Evolutionary conservation across 2,329 filamentous ascomycete genomes (phyloP).

Genomic region (Dactylellina leptospora): DNA sequence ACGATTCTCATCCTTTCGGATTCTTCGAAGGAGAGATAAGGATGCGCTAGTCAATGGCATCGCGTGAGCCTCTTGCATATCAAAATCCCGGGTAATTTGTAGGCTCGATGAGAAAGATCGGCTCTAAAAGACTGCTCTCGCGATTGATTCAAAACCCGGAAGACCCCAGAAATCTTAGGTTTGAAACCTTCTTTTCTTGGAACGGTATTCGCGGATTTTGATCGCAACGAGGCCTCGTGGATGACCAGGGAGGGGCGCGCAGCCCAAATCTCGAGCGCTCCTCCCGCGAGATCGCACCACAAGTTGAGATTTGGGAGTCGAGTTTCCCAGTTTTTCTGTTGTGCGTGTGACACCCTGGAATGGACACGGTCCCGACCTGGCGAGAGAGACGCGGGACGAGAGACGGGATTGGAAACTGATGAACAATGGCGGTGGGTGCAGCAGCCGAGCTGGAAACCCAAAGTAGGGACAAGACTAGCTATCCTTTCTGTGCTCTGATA

Average conservation of each 20-base stretch:
- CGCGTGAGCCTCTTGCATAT: conserved; percentile 37
- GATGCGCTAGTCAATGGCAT: conserved; percentile 36
- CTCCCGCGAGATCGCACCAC: conserved; percentile 26
- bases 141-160: conserved; percentile 15
- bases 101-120: conserved; percentile 24
- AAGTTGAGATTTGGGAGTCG: not conserved
- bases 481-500: conserved; percentile 26
- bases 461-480: conserved; percentile 43
- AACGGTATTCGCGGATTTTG: not conserved
- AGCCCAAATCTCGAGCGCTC: conserved; percentile 22
- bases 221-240: too few relatives aligned
- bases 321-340: conserved; percentile 21
- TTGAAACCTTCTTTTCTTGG: conserved; percentile 6
- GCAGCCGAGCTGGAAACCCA: conserved; percentile 25
- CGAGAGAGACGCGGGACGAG: conserved; percentile 31
- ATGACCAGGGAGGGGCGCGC: conserved; percentile 21
- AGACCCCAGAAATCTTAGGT: too few relatives aligned
- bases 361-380: conserved; percentile 38
- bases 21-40: conserved; percentile 33
- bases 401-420: conserved; percentile 33
- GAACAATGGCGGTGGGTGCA: conserved; percentile 15
- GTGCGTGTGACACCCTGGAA: conserved; percentile 31
- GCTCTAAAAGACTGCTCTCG: conserved; percentile 1
- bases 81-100: conserved; percentile 13
- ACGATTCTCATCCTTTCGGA: conserved; percentile 9